These are phyloP conservation scores for Rhinocladiella similis DNA, from an alignment of 2,329 filamentous ascomycete species.

Conservation along the genomic window DNA sequence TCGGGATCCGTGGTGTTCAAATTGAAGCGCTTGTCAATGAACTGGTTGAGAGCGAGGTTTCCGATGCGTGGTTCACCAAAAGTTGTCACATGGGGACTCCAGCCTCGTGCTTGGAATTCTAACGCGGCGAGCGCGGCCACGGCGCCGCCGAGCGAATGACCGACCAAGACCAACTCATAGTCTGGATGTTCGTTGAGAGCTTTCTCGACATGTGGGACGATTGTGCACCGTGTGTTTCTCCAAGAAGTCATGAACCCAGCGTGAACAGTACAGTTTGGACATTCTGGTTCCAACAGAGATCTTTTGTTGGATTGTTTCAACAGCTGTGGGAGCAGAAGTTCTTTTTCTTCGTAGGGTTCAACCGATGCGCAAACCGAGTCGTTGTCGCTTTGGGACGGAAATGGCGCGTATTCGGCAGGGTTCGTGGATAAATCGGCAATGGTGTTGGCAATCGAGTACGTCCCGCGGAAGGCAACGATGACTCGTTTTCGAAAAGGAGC, in stretches of 20 bases:
- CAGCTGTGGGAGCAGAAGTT: slow-evolving; percentile 22
- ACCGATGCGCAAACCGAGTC: slow-evolving; percentile 25
- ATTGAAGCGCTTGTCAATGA: slow-evolving; percentile 55
- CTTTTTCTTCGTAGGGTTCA: slow-evolving; percentile 9
- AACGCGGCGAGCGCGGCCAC: slow-evolving; percentile 84
- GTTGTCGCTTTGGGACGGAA: slow-evolving; percentile 56
- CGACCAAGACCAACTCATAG: slow-evolving; percentile 76
- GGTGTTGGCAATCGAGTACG: slow-evolving; percentile 90
- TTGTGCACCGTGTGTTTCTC: slow-evolving; percentile 67
- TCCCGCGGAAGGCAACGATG: slow-evolving; percentile 87
- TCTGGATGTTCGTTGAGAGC: slow-evolving; percentile 63
- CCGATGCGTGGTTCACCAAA: slow-evolving; percentile 81
- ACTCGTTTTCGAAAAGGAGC: slow-evolving; percentile 61
- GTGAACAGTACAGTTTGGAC: slow-evolving; percentile 88
- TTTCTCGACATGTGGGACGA: slow-evolving; percentile 66
- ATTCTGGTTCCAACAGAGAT: slow-evolving; percentile 49
- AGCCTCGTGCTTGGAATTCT: slow-evolving; percentile 76
- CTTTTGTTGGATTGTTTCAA: slow-evolving; percentile 22
- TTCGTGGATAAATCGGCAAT: slow-evolving; percentile 86
- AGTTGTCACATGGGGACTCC: slow-evolving; percentile 77
- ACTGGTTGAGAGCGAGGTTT: slow-evolving; percentile 54
- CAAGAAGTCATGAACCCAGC: slow-evolving; percentile 86
- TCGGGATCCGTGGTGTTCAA: slow-evolving; percentile 35
- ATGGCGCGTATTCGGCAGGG: slow-evolving; percentile 88
- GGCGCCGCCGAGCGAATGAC: slow-evolving; percentile 89